These are phyloP conservation scores for Phytophthora lateralis DNA, from an alignment of 352 stramenopile species.

Conservation along the genomic window DNA sequence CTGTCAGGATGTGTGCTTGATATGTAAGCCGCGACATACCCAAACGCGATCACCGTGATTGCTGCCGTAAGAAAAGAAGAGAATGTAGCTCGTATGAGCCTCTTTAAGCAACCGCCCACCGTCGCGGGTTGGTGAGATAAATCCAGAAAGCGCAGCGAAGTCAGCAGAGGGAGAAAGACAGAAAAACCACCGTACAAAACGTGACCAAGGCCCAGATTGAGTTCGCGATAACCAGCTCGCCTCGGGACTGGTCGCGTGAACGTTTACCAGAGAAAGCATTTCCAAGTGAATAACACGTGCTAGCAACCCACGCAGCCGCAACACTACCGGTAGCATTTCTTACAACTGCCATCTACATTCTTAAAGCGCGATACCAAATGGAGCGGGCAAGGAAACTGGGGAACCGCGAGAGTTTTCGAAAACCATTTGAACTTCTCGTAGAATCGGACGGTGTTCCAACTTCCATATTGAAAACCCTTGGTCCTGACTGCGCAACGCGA, in stretches of 20 bases:
- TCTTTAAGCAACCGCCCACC: constrained; percentile 9
- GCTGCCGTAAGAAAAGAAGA: constrained; percentile 9
- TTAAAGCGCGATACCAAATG: not conserved
- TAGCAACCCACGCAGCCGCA: constrained; percentile 16
- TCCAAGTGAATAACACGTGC: constrained; percentile 6
- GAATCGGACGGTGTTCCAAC: not conserved
- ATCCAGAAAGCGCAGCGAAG: constrained; percentile 10
- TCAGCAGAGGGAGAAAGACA: constrained; percentile 9
- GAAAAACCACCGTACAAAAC: constrained; percentile 11
- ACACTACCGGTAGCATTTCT: constrained; percentile 16
- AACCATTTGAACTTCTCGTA: not conserved
- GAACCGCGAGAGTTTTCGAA: not conserved
- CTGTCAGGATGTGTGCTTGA: not conserved
- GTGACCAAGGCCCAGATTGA: constrained; percentile 5
- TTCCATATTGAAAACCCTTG: not conserved
- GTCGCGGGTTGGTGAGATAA: not conserved
- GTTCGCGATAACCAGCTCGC: constrained; percentile 17
- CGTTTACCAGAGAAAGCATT: constrained; percentile 12
- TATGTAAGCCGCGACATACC: constrained; percentile 4
- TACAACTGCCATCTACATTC: constrained; percentile 1
- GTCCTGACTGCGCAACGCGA: not conserved
- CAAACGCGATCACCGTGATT: constrained; percentile 2
- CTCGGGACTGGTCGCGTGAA: constrained; percentile 1
- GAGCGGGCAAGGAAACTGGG: not conserved
- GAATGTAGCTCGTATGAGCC: not conserved